Conservation (phyloP, 2,329 filamentous ascomycete species). For the Aspergillus carbonarius region DNA sequence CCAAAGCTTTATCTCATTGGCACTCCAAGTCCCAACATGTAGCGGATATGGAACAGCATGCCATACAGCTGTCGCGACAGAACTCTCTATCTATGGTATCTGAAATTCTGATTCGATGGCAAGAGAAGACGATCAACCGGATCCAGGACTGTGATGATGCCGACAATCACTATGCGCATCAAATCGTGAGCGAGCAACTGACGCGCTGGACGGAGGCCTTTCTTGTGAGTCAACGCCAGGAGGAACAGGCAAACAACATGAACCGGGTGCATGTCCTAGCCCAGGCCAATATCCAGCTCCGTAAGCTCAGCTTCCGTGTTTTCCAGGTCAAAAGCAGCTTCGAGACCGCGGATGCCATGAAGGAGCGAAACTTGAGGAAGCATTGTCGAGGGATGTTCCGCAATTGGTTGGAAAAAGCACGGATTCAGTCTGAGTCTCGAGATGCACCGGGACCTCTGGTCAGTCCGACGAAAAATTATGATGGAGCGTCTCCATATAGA, state of each 20-base stretch:
- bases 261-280: constrained; percentile 49
- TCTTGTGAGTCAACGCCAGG: constrained; percentile 34
- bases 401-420: constrained; percentile 53
- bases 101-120: constrained; percentile 45
- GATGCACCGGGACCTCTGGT: constrained; percentile 31
- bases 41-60: constrained; percentile 40
- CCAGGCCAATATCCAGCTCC: constrained; percentile 49
- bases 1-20: constrained; percentile 42
- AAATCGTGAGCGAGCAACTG: constrained; percentile 39
- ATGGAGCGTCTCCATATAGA: constrained; percentile 14
- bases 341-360: constrained; percentile 55
- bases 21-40: constrained; percentile 34
- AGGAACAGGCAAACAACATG: constrained; percentile 48
- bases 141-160: constrained; percentile 37
- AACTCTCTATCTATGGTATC: constrained; percentile 36
- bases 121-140: constrained; percentile 37
- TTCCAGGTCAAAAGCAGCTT: constrained; percentile 55
- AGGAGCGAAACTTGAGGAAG: constrained; percentile 53
- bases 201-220: constrained; percentile 38
- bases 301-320: constrained; percentile 57
- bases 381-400: constrained; percentile 57
- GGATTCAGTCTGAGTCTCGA: constrained; percentile 28
- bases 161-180: constrained; percentile 39
- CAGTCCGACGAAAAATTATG: constrained; percentile 26
- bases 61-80: constrained; percentile 35